Conservation (phyloP, 176 grass and related monocot species). For the Dendrocalamus sinicus region DNA sequence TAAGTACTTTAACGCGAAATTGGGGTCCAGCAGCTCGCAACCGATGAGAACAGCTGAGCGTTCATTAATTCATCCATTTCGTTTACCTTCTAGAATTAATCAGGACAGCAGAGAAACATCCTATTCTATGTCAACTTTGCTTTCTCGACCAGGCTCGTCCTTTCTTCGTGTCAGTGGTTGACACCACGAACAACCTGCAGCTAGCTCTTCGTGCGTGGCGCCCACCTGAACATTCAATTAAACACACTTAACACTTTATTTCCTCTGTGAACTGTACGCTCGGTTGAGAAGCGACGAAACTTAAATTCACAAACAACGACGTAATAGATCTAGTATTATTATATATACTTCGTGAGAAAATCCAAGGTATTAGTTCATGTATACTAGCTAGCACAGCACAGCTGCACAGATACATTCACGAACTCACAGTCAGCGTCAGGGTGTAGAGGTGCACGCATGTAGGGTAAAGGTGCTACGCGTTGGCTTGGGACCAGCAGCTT, state of each 20-base stretch:
- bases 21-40: not conserved
- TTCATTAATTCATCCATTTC: not conserved
- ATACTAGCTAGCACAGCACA: not conserved
- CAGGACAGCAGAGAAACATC: not conserved
- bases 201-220: not conserved
- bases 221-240: constrained; percentile 20
- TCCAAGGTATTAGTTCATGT: not conserved
- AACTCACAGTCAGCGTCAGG: not conserved
- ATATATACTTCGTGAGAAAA: not conserved
- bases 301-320: constrained; percentile 1
- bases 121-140: not conserved
- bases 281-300: constrained; percentile 6
- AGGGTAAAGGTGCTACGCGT: not conserved
- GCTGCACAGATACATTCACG: not conserved
- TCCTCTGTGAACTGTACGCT: not conserved
- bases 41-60: not conserved
- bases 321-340: not conserved
- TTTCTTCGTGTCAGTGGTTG: not conserved
- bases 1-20: not conserved
- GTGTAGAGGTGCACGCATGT: not conserved
- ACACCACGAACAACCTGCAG: not conserved
- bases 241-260: not conserved
- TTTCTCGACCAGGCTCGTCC: not conserved
- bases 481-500: not conserved
- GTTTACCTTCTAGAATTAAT: not conserved